phyloP scores from a whole-genome alignment of 805 yeast genomes.

The Maudiozyma turicensis region DNA sequence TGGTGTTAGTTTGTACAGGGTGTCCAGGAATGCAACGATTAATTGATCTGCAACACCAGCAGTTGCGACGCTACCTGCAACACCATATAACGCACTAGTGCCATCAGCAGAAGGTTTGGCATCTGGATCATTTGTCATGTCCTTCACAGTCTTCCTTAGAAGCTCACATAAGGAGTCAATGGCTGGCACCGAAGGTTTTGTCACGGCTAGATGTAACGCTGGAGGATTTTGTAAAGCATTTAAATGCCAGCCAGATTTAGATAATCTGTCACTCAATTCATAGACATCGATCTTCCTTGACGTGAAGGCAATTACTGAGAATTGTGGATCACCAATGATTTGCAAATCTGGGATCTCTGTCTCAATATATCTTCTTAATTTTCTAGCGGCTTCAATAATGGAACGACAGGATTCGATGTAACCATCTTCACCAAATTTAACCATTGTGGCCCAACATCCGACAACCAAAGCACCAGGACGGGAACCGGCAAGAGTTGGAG shows the following conservation, averaged over 20 bases:
- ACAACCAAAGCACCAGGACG: conserved; percentile 95
- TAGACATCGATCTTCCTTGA: conserved; percentile 59
- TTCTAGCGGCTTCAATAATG: conserved; percentile 57
- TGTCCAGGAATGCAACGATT: conserved; percentile 73
- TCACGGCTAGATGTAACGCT: conserved; percentile 84
- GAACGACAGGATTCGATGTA: conserved; percentile 56
- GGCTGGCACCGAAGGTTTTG: conserved; percentile 54
- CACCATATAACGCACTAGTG: conserved; percentile 89
- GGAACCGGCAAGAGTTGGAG: conserved; percentile 94
- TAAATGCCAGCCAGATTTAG: conserved; percentile 67
- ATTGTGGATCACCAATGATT: conserved; percentile 77
- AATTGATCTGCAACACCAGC: conserved; percentile 74
- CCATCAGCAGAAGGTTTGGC: conserved; percentile 36
- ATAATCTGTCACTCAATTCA: conserved; percentile 62
- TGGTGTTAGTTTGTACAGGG: conserved; percentile 50
- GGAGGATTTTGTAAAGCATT: conserved; percentile 81
- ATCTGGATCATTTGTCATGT: conserved; percentile 28
- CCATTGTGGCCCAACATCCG: conserved; percentile 96
- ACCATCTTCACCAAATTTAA: conserved; percentile 76
- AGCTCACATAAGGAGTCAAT: conserved; percentile 51
- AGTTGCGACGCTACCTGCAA: conserved; percentile 84
- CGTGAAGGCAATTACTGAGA: conserved; percentile 73
- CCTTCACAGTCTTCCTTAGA: conserved; percentile 37
- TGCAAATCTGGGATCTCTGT: conserved; percentile 47
- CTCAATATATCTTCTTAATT: conserved; percentile 39